Base-by-base conservation (phyloP, 345 rosid genomes). In the Boechera divaricarpa region DNA sequence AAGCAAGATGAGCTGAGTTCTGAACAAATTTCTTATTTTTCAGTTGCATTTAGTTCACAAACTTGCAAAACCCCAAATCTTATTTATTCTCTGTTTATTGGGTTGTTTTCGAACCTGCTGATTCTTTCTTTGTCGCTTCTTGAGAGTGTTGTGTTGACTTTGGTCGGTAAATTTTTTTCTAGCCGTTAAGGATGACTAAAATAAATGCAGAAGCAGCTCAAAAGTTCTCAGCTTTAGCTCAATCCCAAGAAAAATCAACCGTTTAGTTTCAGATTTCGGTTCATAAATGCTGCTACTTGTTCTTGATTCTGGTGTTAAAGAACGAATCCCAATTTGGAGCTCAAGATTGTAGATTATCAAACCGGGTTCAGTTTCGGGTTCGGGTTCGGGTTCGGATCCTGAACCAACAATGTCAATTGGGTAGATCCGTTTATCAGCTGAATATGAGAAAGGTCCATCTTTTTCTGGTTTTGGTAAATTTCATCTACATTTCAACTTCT, bases 371-470 rank as follows among this genome's bases (percentile, higher is more conserved):
- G 4, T 42, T 45, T 41, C 44, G 16, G 16, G 16, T 16, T 16
- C 16, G 56, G 69, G 41, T 68, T 10, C 51, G 63, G 57, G 29
- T 68, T n/a, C 21, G 63, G 67, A 58, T 68, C 82, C 77, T 31
- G 33, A 57, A 52, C 82, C 86, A 75, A 84, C 69, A 85, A 90
- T 94, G 98, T 83, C 89, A 78, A 76, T 82, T 80, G 88, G 94
- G 83, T 82, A 80, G 91, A 86, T 84, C 82, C 83, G 54, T 49
- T 80, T 79, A 15, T 28, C 38, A 47, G 65, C 31, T 74, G 88
- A 88, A 89, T 87, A 76, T 76, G 97, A 87, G 83, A 85, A 87
- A 80, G 60, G 60, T 81, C 67, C 24, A 55, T 84, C 76, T 88
- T 90, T 80, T 84, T 55, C 67, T 84, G 29, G 74, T 86, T 77